phyloP scores from a whole-genome alignment of 768 basidiomycete species.

The Mycena leptocephala region DNA sequence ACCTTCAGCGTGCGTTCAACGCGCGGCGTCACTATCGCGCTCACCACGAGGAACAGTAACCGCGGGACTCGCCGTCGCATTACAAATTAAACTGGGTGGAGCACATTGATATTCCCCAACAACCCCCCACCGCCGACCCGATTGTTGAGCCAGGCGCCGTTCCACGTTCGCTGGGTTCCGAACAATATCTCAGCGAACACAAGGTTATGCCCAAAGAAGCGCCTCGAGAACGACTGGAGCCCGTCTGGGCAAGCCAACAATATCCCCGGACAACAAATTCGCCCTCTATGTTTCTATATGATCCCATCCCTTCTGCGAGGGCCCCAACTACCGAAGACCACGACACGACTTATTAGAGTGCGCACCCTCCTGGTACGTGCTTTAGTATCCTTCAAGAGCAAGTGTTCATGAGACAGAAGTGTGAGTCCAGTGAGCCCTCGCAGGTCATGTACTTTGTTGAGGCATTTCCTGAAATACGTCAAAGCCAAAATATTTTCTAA shows the following conservation, averaged over 20 bases:
- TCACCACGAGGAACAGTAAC: conserved; percentile 67
- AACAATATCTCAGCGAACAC: background rate
- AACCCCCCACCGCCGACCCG: background rate
- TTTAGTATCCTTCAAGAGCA: background rate
- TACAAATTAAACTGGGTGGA: background rate
- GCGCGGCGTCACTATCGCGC: conserved; percentile 86
- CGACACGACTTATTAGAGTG: background rate
- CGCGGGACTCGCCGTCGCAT: background rate
- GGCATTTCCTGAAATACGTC: no score
- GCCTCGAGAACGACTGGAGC: background rate
- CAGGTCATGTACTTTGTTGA: no score
- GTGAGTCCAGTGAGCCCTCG: no score
- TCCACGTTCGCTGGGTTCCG: conserved; percentile 23
- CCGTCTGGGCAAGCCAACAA: background rate
- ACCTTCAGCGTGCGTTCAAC: conserved; percentile 87
- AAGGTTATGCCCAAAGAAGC: background rate
- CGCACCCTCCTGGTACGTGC: background rate
- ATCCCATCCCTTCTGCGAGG: background rate
- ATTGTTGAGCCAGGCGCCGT: conserved; percentile 6
- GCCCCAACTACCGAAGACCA: background rate
- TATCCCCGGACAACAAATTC: background rate
- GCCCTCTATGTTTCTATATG: background rate
- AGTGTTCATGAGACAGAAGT: background rate
- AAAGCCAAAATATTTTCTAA: no score
- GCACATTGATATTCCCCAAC: background rate